Base-by-base conservation (phyloP, 2,329 filamentous ascomycete species). In the Stenocarpella maydis region DNA sequence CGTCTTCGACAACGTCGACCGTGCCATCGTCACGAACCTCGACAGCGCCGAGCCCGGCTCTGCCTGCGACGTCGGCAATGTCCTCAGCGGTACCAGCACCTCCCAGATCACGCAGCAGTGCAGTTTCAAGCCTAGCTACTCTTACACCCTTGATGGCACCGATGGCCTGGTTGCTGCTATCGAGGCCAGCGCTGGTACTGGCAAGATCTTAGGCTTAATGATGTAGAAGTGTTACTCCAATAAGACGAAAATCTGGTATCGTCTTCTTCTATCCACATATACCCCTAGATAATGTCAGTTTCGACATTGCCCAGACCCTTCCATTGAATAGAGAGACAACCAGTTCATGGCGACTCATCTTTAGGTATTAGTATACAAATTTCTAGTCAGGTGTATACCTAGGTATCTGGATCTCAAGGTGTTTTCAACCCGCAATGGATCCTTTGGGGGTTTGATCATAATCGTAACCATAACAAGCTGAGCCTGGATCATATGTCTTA, bases 1-100 rank as follows among this genome's bases (percentile, higher is more conserved):
- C 37, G 66, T 68, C 34, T 70, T 70, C 43, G 64, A 55, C 15
- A 67, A 70, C 17, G 68, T 67, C 64, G 26, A 50, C 8, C 45
- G 43, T 4, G 47, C 67, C 24, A 69, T 65, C 52, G 52, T 49
- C n/a, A 63, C 58, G 1, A 49, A 63, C 58, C 58, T 63, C 43
- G 58, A 63, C 28, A 63, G 43, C 28, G 43, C 49, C 60, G 37
- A 65, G 67, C 37, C 31, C 15, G 52, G 54, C 24, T 52, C 65
- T 41, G 37, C 58, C 28, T 63, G 63, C 17, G 60, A 69, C 19
- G 41, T 50, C 26, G 67, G 67, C 60, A 69, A 69, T 43, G 67
- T 65, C 60, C 28, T 69, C 9, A 64, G 60, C 39, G 67, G 67
- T 3, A 60, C 10, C 15, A 68, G 34, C 47, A 68, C 58, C 14